Conservation (phyloP, 2,329 filamentous ascomycete genomes). For the Pseudogymnoascus sp. region DNA sequence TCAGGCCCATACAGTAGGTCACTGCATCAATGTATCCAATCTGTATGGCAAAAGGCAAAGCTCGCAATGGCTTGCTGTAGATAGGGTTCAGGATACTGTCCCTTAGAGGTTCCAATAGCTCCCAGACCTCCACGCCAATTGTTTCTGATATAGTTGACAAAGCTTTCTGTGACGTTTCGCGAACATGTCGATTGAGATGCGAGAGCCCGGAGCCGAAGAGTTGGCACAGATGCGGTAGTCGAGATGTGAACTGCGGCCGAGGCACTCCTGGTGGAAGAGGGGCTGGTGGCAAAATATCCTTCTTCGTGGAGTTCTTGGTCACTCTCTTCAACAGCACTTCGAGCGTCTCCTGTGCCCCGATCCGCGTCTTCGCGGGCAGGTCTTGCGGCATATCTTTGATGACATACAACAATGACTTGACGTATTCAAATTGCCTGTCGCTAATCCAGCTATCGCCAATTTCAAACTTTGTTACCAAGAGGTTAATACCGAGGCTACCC, state of each 20-base stretch:
- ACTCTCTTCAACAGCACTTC: slow-evolving; percentile 72
- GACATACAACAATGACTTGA: slow-evolving; percentile 88
- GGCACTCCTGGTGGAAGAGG: slow-evolving; percentile 50
- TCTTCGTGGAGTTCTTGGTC: slow-evolving; percentile 71
- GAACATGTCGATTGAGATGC: slow-evolving; percentile 93
- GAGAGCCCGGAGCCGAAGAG: slow-evolving; percentile 82
- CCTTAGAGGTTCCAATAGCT: slow-evolving; percentile 83
- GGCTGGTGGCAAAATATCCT: slow-evolving; percentile 53
- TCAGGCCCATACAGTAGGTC: slow-evolving; percentile 86
- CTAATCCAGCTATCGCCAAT: slow-evolving; percentile 79
- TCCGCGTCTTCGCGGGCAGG: slow-evolving; percentile 79
- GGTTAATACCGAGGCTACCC: slow-evolving; percentile 81
- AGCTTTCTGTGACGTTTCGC: slow-evolving; percentile 75
- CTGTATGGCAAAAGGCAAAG: slow-evolving; percentile 87
- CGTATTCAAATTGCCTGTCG: slow-evolving; percentile 77
- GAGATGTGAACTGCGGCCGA: slow-evolving; percentile 52
- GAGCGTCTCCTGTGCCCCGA: slow-evolving; percentile 75
- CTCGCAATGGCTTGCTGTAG: slow-evolving; percentile 88
- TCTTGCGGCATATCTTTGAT: slow-evolving; percentile 98
- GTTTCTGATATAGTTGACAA: slow-evolving; percentile 76
- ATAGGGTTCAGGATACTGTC: slow-evolving; percentile 85
- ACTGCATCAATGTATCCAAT: slow-evolving; percentile 98
- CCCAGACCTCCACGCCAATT: slow-evolving; percentile 71
- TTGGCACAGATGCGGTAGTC: slow-evolving; percentile 70
- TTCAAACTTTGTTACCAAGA: slow-evolving; percentile 76